These are phyloP conservation scores for Kodamaea anthophila DNA, from an alignment of 1,139 yeast species.

Conservation along the genomic window DNA sequence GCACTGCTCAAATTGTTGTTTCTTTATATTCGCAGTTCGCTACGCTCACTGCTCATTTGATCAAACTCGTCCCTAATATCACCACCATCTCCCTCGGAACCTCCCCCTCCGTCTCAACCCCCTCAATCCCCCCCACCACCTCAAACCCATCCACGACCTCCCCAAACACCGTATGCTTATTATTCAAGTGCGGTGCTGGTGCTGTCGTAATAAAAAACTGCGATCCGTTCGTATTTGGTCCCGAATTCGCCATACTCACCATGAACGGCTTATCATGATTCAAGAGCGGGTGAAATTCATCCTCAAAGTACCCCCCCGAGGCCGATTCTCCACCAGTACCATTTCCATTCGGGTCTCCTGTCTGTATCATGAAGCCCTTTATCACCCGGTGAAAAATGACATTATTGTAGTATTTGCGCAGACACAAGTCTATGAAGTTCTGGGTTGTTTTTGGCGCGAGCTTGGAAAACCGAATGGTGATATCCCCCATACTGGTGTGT, in stretches of 20 bases:
- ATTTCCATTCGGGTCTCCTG: constrained; percentile 47
- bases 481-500: constrained; percentile 45
- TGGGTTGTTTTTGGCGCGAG: constrained; percentile 39
- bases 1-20: no score
- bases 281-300: constrained; percentile 35
- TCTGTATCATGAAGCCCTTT: constrained; percentile 46
- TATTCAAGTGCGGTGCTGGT: constrained; percentile 20
- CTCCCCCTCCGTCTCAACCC: constrained; percentile 19
- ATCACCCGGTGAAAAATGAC: constrained; percentile 44
- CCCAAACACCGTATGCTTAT: constrained; percentile 28
- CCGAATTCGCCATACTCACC: constrained; percentile 42
- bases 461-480: constrained; percentile 28
- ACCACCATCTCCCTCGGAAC: constrained; percentile 18
- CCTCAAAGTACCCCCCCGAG: constrained; percentile 40
- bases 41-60: background rate
- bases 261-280: constrained; percentile 36
- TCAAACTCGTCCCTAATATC: constrained; percentile 8
- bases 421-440: constrained; percentile 35
- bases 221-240: constrained; percentile 25
- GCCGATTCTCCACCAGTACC: constrained; percentile 45
- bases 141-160: constrained; percentile 24
- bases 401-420: constrained; percentile 33
- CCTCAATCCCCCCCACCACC: constrained; percentile 21
- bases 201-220: constrained; percentile 30
- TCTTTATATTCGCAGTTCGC: background rate